Evolutionary conservation across 805 yeast species (phyloP), one percentile per base, ranked within the genome.

Genomic region (Metschnikowia shivogae): DNA sequence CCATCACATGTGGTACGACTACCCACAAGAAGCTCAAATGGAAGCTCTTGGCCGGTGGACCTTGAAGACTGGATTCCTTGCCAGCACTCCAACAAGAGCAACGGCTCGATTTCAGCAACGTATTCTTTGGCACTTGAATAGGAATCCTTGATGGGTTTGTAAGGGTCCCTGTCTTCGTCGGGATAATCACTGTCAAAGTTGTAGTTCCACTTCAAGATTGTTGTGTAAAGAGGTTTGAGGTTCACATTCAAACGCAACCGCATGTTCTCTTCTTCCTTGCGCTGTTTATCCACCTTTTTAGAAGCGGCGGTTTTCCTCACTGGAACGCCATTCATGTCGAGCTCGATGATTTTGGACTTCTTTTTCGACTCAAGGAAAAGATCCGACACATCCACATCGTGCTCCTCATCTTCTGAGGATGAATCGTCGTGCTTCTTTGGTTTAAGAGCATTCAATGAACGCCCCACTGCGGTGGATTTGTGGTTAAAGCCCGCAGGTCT

Each of bases 61-160:
- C 85, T 81, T 0, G 93, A 81, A 4, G 87, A 74, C 52, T 81
- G 84, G 24, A 93, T 77, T 0, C 88, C 85, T 58, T 90, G 96
- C 97, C 98, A 95, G 51, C 96, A 86, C 65, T 93, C 99, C 34
- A 92, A 65, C 60, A 90, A 66, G 36, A 93, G 67, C 35, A 93
- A 70, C 0, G 99, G 99, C 53, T 83, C 86, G 62, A 88, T 84
- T 1, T 78, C 73, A 30, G 71, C 68, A 39, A 77, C 77, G 58
- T 95, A 93, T 3, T 85, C 89, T n/a, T 67, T 69, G 4, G 81
- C 80, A 41, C 77, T 67, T 0, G 56, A 46, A 58, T 87, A 93
- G 1, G 64, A 56, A 52, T 81, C 81, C 26, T 77, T 76, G 5
- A 87, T 83, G 0, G 68, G 61, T 1, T 58, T 56, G 55, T 77